Percentiles rank a stretch among this genome's conserved stretches.
Evolutionary conservation across 768 basidiomycete genomes (phyloP).

Genomic region (Pleurotus giganteus): DNA sequence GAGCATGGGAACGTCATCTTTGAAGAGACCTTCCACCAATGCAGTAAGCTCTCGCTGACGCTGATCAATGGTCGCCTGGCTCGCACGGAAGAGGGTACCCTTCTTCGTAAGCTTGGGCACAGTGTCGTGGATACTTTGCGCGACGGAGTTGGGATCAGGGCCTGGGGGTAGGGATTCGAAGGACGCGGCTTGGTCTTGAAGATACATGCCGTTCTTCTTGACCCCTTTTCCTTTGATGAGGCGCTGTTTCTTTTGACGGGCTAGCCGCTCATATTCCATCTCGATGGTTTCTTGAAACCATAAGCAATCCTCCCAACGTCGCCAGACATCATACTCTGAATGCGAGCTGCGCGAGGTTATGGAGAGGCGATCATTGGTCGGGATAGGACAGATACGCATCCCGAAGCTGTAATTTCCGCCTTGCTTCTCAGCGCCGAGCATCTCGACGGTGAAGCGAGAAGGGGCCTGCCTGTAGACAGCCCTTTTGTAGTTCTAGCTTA

Average conservation of each 20-base stretch:
- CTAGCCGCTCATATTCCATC: constrained; percentile 57
- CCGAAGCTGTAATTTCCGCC: constrained; percentile 58
- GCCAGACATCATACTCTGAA: constrained; percentile 70
- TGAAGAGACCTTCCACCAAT: constrained; percentile 58
- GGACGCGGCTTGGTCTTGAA: constrained; percentile 72
- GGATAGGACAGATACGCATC: constrained; percentile 54
- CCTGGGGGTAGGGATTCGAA: constrained; percentile 86
- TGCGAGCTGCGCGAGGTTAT: constrained; percentile 31
- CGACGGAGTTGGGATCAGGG: constrained; percentile 70
- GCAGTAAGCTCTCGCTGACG: constrained; percentile 60
- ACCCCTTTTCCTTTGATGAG: constrained; percentile 75
- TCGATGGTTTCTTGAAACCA: constrained; percentile 73
- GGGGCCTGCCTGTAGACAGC: constrained; percentile 63
- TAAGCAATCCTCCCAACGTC: constrained; percentile 82
- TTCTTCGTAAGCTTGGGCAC: constrained; percentile 71
- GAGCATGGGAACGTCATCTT: constrained; percentile 60
- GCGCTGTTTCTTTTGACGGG: constrained; percentile 65
- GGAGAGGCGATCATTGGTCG: constrained; percentile 25
- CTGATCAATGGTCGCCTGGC: constrained; percentile 61
- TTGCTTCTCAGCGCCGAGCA: constrained; percentile 57
- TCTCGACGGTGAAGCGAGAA: constrained; percentile 55
- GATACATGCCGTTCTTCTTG: constrained; percentile 69
- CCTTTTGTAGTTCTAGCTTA: constrained; percentile 52
- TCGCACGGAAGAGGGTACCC: constrained; percentile 69
- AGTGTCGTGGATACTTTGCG: constrained; percentile 61